Conservation (phyloP, 2,329 filamentous ascomycete species). For the Ophiostoma sp. region DNA sequence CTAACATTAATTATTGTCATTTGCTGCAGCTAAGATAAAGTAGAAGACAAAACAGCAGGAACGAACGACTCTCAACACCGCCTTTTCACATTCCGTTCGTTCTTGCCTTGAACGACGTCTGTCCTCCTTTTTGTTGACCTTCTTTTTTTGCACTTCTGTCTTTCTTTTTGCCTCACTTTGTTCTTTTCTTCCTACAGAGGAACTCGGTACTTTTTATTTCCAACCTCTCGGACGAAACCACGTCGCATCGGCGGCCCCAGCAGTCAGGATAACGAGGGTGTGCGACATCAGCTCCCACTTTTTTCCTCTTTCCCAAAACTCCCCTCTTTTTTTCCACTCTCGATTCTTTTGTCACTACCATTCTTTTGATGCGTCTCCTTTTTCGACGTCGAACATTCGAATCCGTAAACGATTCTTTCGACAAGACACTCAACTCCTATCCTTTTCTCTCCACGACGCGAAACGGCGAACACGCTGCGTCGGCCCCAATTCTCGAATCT, state of each 20-base stretch:
- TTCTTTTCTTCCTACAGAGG: background rate
- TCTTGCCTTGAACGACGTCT: background rate
- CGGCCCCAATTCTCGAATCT: background rate
- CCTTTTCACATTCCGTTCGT: constrained; percentile 8
- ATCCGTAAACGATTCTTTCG: background rate
- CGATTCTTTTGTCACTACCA: background rate
- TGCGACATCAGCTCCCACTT: constrained; percentile 11
- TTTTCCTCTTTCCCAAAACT: background rate
- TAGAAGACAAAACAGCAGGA: background rate
- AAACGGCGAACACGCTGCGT: background rate
- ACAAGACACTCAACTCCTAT: background rate
- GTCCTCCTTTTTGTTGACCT: background rate
- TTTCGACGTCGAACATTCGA: background rate
- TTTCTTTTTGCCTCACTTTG: background rate
- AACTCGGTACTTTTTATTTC: background rate
- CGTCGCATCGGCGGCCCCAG: constrained; percentile 13
- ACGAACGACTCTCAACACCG: constrained; percentile 22
- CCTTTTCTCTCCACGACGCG: background rate
- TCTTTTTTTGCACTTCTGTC: background rate
- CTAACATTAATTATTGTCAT: too few species aligned
- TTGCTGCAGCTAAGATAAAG: background rate
- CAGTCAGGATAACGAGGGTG: background rate
- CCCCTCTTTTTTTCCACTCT: background rate
- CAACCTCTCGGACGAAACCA: constrained; percentile 10
- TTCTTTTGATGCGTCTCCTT: background rate